A percentile compares a stretch with the other conserved stretches of the same genome.
Conservation (phyloP, 352 stramenopile genomes). For the Globisporangium rhizosaccharum region DNA sequence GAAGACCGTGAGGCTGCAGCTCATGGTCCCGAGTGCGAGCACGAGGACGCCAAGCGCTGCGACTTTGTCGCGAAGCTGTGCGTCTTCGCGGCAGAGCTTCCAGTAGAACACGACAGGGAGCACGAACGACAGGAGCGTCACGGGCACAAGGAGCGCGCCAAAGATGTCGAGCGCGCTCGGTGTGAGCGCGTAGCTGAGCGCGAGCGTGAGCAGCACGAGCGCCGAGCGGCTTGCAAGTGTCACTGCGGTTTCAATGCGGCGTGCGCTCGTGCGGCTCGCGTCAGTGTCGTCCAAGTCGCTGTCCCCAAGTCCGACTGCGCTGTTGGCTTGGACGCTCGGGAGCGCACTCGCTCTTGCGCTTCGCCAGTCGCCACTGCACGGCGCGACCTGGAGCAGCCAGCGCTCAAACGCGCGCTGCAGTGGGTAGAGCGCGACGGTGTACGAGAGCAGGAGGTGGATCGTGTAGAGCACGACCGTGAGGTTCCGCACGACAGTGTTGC, state of each 20-base stretch:
- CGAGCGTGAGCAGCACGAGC: constrained; percentile 42
- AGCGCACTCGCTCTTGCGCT: neutral
- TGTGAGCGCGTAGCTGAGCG: constrained; percentile 44
- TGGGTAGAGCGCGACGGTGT: constrained; percentile 61
- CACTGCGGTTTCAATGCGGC: constrained; percentile 25
- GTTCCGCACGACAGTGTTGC: constrained; percentile 64
- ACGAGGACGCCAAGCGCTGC: constrained; percentile 35
- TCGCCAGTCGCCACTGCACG: constrained; percentile 4
- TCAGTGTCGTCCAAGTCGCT: constrained; percentile 9
- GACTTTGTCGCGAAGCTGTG: constrained; percentile 31
- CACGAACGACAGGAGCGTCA: constrained; percentile 50
- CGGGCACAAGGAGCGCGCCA: constrained; percentile 56
- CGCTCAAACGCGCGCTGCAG: constrained; percentile 61
- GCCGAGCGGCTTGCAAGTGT: constrained; percentile 44
- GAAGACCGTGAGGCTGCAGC: constrained; percentile 47
- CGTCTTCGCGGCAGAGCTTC: constrained; percentile 61
- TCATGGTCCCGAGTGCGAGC: constrained; percentile 41
- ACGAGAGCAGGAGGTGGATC: constrained; percentile 70
- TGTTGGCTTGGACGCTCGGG: constrained; percentile 12
- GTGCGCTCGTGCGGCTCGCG: constrained; percentile 4
- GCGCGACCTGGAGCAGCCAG: constrained; percentile 32
- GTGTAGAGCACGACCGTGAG: constrained; percentile 70
- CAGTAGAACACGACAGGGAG: constrained; percentile 69
- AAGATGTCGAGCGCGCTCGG: constrained; percentile 61
- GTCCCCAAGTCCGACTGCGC: constrained; percentile 8